phyloP scores from a whole-genome alignment of 2,329 filamentous ascomycete genomes.

The Bipolaris gigantea region DNA sequence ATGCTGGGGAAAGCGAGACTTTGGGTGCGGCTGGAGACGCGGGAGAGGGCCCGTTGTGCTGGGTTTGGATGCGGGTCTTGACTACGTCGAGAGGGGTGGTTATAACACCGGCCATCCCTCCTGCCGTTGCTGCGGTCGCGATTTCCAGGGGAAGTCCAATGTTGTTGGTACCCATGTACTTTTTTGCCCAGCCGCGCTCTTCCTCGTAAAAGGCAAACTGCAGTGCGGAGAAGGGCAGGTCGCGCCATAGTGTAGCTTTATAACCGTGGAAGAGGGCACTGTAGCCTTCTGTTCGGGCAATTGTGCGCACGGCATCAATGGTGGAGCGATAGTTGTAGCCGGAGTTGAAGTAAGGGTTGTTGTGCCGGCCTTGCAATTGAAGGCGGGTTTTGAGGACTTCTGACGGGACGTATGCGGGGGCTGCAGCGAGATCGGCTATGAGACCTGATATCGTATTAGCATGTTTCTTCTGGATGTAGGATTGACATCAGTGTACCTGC shows the following conservation, averaged over 20 bases:
- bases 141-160: constrained; percentile 87
- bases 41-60: constrained; percentile 60
- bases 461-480: background rate
- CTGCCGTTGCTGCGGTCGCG: constrained; percentile 83
- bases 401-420: constrained; percentile 91
- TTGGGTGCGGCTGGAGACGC: constrained; percentile 18
- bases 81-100: constrained; percentile 97
- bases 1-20: constrained; percentile 21
- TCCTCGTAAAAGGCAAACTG: constrained; percentile 99
- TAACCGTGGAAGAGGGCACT: constrained; percentile 93
- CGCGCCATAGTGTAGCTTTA: constrained; percentile 90
- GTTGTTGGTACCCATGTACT: constrained; percentile 76
- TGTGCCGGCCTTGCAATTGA: constrained; percentile 90
- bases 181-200: constrained; percentile 77
- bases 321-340: constrained; percentile 96
- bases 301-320: constrained; percentile 80
- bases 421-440: constrained; percentile 87
- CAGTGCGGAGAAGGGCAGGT: constrained; percentile 91
- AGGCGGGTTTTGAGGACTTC: constrained; percentile 97
- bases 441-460: constrained; percentile 63
- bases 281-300: constrained; percentile 78
- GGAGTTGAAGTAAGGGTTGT: constrained; percentile 90
- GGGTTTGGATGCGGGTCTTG: constrained; percentile 94
- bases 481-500: constrained; percentile 61
- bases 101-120: constrained; percentile 88